Evolutionary conservation across 2,329 filamentous ascomycete species (phyloP).

Genomic region (Tolypocladium endophyticum): DNA sequence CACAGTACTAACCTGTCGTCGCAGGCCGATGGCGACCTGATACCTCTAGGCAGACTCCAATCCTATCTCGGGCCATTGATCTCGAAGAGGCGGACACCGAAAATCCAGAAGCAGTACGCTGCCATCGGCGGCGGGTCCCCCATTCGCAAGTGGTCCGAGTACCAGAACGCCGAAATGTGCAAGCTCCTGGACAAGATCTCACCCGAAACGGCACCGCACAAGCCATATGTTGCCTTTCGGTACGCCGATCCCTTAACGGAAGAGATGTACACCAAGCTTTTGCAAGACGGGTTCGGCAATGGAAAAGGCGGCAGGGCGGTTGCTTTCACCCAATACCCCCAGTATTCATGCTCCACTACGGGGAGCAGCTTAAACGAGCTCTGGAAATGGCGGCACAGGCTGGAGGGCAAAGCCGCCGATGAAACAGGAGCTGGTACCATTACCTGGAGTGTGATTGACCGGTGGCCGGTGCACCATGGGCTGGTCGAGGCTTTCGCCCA

Average conservation of each 20-base stretch:
- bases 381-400: constrained; percentile 88
- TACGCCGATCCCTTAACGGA: constrained; percentile 92
- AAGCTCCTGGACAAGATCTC: constrained; percentile 87
- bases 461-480: constrained; percentile 88
- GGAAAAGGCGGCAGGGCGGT: constrained; percentile 89
- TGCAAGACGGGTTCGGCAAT: constrained; percentile 82
- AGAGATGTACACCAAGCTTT: constrained; percentile 74
- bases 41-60: constrained; percentile 88
- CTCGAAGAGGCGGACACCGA: constrained; percentile 77
- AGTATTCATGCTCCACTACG: constrained; percentile 96
- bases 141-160: constrained; percentile 95
- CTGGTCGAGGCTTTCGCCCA: constrained; percentile 85
- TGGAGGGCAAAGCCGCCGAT: constrained; percentile 64
- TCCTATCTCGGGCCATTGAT: constrained; percentile 84
- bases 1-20: not conserved
- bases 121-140: constrained; percentile 96
- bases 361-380: constrained; percentile 93
- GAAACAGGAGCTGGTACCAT: constrained; percentile 56
- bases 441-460: constrained; percentile 93
- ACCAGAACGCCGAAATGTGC: constrained; percentile 92
- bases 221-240: constrained; percentile 93
- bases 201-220: constrained; percentile 90
- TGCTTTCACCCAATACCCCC: constrained; percentile 95
- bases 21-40: constrained; percentile 84
- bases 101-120: constrained; percentile 92